A percentile compares a stretch with the other conserved stretches of the same genome.
These are phyloP conservation scores for Priceomyces medius DNA, from an alignment of 805 yeast genomes.

Conservation along the genomic window DNA sequence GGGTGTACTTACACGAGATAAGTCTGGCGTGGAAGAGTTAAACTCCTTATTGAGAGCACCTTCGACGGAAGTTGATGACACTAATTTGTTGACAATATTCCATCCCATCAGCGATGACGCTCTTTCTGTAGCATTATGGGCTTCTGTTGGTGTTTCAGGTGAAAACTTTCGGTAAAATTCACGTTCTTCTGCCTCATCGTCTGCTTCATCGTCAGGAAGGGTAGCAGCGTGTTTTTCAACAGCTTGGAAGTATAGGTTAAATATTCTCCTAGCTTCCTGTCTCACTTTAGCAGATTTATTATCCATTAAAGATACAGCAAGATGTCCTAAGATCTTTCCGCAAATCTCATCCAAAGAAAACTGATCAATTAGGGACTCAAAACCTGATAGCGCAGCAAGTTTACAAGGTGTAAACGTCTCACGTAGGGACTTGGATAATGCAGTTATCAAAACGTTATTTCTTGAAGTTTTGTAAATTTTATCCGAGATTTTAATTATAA, in stretches of 20 bases:
- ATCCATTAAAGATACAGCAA: slow-evolving; percentile 83
- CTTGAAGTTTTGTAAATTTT: slow-evolving; percentile 55
- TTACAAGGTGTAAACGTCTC: slow-evolving; percentile 78
- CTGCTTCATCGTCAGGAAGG: slow-evolving; percentile 34
- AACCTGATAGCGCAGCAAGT: slow-evolving; percentile 72
- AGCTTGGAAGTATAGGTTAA: slow-evolving; percentile 52
- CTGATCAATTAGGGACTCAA: slow-evolving; percentile 59
- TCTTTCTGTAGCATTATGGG: slow-evolving; percentile 7
- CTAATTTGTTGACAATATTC: slow-evolving; percentile 36
- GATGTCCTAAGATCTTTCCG: slow-evolving; percentile 74
- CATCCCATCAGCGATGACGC: slow-evolving; percentile 29
- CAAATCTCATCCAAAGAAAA: slow-evolving; percentile 78
- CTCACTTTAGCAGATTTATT: slow-evolving; percentile 63
- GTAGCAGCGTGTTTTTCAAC: slow-evolving; percentile 39
- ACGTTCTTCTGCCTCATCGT: slow-evolving; percentile 39
- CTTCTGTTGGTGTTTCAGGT: slow-evolving; percentile 10
- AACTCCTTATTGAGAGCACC: slow-evolving; percentile 38
- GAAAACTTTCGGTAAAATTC: slow-evolving; percentile 33
- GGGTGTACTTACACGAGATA: slow-evolving; percentile 30
- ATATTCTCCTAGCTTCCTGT: slow-evolving; percentile 64
- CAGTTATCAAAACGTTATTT: slow-evolving; percentile 79
- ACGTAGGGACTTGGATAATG: slow-evolving; percentile 76
- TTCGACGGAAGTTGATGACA: slow-evolving; percentile 25
- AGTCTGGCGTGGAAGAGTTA: slow-evolving; percentile 37
- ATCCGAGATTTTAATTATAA: slow-evolving; percentile 64